Evolutionary conservation across 176 grass and related monocot species (phyloP).

Genomic region (Cymbopogon citratus): DNA sequence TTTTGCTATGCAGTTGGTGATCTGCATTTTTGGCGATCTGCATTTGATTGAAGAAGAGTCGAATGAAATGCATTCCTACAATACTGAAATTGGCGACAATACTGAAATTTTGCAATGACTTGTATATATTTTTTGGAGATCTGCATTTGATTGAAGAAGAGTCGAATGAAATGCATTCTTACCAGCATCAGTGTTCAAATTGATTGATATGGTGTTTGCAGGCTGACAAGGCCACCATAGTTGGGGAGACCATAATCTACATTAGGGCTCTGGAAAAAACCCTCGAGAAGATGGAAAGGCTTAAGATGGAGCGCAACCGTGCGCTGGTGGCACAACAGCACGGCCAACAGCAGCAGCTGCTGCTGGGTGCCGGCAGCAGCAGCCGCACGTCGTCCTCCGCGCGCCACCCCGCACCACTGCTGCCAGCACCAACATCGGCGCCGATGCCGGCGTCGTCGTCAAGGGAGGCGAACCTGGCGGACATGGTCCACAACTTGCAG

Average conservation of each 20-base stretch:
- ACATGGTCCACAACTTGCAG: slow-evolving; percentile 14
- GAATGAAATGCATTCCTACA: no score
- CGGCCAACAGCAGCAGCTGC: background rate
- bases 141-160: no score
- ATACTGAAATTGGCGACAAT: no score
- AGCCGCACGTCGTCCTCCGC: rapidly evolving
- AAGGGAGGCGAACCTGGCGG: slow-evolving; percentile 32
- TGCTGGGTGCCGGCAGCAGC: background rate
- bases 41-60: no score
- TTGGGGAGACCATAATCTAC: slow-evolving; percentile 53
- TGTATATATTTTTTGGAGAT: no score
- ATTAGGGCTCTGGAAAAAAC: slow-evolving; percentile 44
- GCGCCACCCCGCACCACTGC: background rate
- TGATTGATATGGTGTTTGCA: background rate
- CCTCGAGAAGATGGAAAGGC: slow-evolving; percentile 33
- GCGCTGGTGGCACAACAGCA: background rate
- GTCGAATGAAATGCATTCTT: no score
- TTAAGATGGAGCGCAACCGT: slow-evolving; percentile 34
- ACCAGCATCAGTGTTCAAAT: no score
- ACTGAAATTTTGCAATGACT: no score
- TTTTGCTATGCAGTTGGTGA: no score
- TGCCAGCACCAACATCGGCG: background rate
- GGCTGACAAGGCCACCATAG: slow-evolving; percentile 58
- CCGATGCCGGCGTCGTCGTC: background rate
- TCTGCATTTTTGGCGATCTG: no score